Evolutionary conservation across 1,284 basidiomycete species (phyloP).

Genomic region (Pseudozyma thailandica): DNA sequence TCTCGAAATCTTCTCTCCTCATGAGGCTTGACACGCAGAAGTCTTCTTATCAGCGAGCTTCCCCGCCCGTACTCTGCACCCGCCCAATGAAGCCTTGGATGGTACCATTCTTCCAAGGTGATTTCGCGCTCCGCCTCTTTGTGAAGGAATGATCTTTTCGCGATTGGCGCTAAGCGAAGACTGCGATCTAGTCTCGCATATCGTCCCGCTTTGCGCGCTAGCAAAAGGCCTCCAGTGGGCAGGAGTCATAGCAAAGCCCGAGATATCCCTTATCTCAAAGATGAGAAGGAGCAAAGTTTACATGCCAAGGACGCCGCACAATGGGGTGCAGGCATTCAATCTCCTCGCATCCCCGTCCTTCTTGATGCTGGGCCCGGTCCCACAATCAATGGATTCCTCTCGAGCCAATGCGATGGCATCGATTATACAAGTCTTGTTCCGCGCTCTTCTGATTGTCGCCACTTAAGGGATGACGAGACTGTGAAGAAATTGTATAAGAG

Average conservation of each 20-base stretch:
- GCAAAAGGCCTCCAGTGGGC: neutral
- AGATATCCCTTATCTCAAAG: neutral
- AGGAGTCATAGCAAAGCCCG: neutral
- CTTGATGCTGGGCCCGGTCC: too few species aligned
- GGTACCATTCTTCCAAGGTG: neutral
- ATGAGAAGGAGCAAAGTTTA: neutral
- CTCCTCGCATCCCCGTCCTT: too few species aligned
- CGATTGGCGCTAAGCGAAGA: neutral
- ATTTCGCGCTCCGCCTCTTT: neutral
- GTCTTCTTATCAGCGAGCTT: constrained; percentile 6
- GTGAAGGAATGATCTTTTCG: constrained; percentile 1
- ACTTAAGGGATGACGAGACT: too few species aligned
- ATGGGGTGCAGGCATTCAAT: too few species aligned
- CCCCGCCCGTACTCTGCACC: neutral
- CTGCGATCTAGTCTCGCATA: neutral
- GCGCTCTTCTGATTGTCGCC: too few species aligned
- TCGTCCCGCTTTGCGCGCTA: neutral
- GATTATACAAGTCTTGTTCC: too few species aligned
- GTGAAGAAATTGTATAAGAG: too few species aligned
- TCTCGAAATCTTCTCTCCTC: neutral
- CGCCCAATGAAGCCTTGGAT: neutral
- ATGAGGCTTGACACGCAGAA: constrained; percentile 2
- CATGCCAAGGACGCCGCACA: too few species aligned
- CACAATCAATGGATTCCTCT: too few species aligned
- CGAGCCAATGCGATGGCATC: too few species aligned